Conservation (phyloP, 2,329 filamentous ascomycete genomes). For the Cytospora schulzeri region DNA sequence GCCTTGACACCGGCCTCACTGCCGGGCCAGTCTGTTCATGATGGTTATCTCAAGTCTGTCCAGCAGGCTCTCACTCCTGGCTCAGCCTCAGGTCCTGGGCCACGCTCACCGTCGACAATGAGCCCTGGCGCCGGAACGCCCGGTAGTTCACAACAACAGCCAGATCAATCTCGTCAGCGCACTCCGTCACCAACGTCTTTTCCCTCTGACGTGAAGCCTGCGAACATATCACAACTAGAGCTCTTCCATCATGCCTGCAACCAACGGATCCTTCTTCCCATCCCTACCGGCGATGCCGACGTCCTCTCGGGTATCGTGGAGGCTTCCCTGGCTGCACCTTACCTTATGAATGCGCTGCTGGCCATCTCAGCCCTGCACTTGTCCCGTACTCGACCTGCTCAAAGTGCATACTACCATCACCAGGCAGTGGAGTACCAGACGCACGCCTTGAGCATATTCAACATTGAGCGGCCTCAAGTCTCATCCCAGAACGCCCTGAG, state of each 20-base stretch:
- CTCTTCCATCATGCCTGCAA: conserved; percentile 17
- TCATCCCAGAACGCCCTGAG: conserved; percentile 41
- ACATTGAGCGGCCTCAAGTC: conserved; percentile 35
- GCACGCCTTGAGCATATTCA: conserved; percentile 44
- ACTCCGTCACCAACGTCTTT: neutral
- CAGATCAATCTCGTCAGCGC: neutral
- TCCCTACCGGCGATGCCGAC: conserved; percentile 3
- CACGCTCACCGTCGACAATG: conserved; percentile 3
- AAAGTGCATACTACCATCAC: conserved; percentile 36
- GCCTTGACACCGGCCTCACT: conserved; percentile 22
- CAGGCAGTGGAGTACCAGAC: conserved; percentile 49
- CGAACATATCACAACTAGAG: conserved; percentile 16
- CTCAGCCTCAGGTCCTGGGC: conserved; percentile 1
- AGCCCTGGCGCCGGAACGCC: neutral
- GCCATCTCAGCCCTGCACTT: conserved; percentile 16
- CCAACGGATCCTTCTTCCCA: conserved; percentile 1
- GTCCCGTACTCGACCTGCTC: conserved; percentile 25
- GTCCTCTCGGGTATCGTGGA: conserved; percentile 11
- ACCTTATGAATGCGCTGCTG: conserved; percentile 20
- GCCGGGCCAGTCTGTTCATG: neutral
- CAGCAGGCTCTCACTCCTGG: neutral
- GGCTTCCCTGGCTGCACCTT: conserved; percentile 13
- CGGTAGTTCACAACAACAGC: neutral
- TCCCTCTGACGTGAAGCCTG: neutral
- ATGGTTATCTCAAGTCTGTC: neutral